Evolutionary conservation across 164 flowering plant genomes (phyloP).

Genomic region (Euptelea pleiosperma): DNA sequence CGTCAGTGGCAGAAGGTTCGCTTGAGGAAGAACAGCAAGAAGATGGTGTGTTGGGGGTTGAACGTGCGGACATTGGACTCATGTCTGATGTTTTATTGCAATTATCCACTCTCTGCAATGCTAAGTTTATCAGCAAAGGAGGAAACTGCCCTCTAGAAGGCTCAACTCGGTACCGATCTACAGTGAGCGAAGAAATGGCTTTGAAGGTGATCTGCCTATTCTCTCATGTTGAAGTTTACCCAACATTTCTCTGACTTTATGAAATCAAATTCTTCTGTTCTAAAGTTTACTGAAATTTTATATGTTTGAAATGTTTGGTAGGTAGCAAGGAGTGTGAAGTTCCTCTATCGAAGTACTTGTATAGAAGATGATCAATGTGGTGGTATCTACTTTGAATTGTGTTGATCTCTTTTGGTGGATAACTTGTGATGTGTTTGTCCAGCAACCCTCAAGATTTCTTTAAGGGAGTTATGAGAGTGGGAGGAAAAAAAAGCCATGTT

Average conservation of each 20-base stretch:
- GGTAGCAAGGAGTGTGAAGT: slow-evolving; percentile 91
- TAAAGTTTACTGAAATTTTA: neutral
- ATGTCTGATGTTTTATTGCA: slow-evolving; percentile 90
- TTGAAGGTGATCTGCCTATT: slow-evolving; percentile 48
- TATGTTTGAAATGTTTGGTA: slow-evolving; percentile 24
- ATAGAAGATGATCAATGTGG: slow-evolving; percentile 41
- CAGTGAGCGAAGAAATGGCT: slow-evolving; percentile 74
- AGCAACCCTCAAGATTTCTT: no score
- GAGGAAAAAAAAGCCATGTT: no score
- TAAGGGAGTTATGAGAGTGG: no score
- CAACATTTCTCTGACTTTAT: neutral
- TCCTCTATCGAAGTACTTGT: slow-evolving; percentile 76
- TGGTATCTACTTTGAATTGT: no score
- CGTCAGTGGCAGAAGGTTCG: slow-evolving; percentile 57
- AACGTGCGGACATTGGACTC: slow-evolving; percentile 35
- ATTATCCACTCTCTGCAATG: slow-evolving; percentile 86
- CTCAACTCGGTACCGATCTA: slow-evolving; percentile 71
- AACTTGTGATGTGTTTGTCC: no score
- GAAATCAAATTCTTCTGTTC: neutral
- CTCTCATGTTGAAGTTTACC: slow-evolving; percentile 2
- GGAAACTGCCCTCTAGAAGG: slow-evolving; percentile 92
- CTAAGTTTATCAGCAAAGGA: slow-evolving; percentile 81
- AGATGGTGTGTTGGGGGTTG: slow-evolving; percentile 21
- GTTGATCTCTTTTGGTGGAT: no score
- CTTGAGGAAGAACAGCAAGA: slow-evolving; percentile 42